Evolutionary conservation across 129 eudicot species (phyloP).

Genomic region (Pulicaria dysenterica): DNA sequence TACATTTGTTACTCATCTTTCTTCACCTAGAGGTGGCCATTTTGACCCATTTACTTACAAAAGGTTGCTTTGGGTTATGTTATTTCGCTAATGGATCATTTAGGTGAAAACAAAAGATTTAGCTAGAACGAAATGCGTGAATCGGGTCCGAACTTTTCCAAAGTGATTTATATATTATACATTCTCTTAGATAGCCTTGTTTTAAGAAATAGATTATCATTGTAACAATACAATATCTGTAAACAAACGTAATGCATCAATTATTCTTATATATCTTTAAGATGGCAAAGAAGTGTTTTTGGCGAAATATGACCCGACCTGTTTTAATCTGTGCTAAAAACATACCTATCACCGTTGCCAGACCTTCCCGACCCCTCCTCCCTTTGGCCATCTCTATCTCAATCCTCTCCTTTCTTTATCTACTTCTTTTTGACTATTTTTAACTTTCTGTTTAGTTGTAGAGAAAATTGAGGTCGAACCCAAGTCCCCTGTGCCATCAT

Average conservation of each 20-base stretch:
- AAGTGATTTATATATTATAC: constrained; percentile 8
- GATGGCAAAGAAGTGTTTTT: background rate
- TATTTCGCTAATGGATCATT: background rate
- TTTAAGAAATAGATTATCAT: background rate
- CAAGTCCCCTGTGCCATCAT: constrained; percentile 40
- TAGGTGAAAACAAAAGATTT: background rate
- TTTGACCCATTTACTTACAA: background rate
- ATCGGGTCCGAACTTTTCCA: background rate
- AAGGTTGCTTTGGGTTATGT: background rate
- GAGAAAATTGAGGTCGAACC: constrained; percentile 77
- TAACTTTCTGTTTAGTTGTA: constrained; percentile 37
- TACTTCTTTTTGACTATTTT: constrained; percentile 8
- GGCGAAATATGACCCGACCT: background rate
- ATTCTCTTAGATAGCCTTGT: background rate
- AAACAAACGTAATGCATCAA: background rate
- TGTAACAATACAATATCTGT: background rate
- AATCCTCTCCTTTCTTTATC: background rate
- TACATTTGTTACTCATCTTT: constrained; percentile 15
- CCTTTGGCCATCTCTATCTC: constrained; percentile 3
- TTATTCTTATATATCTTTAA: too few relatives aligned
- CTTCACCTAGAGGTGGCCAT: constrained; percentile 19
- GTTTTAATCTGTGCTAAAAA: background rate
- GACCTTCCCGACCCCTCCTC: too few relatives aligned
- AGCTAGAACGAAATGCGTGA: background rate
- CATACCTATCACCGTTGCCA: background rate